Conservation (phyloP, 768 basidiomycete genomes). For the Amanita rimosa region DNA sequence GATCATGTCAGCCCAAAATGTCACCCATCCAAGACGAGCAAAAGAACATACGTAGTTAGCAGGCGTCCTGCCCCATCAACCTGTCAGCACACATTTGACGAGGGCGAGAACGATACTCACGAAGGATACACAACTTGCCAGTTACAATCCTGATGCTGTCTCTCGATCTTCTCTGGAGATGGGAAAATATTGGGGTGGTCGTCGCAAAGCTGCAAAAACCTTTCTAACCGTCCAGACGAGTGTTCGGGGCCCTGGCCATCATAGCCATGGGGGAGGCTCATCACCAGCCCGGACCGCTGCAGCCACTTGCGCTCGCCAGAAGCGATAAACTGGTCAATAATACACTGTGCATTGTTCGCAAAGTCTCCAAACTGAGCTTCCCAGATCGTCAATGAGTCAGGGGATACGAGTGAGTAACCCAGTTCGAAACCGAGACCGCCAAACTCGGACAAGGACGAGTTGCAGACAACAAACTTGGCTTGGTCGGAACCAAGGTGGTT, state of each 20-base stretch:
- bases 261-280: slow-evolving; percentile 90
- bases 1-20: not conserved
- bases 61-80: slow-evolving; percentile 49
- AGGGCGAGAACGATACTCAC: slow-evolving; percentile 29
- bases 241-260: slow-evolving; percentile 99
- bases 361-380: slow-evolving; percentile 99
- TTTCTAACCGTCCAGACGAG: slow-evolving; percentile 89
- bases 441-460: slow-evolving; percentile 93
- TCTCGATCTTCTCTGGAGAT: slow-evolving; percentile 75
- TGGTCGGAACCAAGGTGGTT: slow-evolving; percentile 83
- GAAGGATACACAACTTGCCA: slow-evolving; percentile 99
- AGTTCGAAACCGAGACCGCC: slow-evolving; percentile 95
- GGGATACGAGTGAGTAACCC: slow-evolving; percentile 96
- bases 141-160: slow-evolving; percentile 98
- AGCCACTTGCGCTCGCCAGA: slow-evolving; percentile 98
- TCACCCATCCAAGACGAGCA: not conserved
- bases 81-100: slow-evolving; percentile 7
- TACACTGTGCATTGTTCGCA: slow-evolving; percentile 93
- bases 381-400: slow-evolving; percentile 89
- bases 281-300: slow-evolving; percentile 83
- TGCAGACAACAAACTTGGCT: slow-evolving; percentile 90
- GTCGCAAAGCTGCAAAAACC: slow-evolving; percentile 96
- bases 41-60: slow-evolving; percentile 68
- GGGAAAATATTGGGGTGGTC: slow-evolving; percentile 93
- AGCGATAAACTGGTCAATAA: slow-evolving; percentile 98